Evolutionary conservation across 805 yeast genomes (phyloP).

Genomic region (Deakozyma indianensis): DNA sequence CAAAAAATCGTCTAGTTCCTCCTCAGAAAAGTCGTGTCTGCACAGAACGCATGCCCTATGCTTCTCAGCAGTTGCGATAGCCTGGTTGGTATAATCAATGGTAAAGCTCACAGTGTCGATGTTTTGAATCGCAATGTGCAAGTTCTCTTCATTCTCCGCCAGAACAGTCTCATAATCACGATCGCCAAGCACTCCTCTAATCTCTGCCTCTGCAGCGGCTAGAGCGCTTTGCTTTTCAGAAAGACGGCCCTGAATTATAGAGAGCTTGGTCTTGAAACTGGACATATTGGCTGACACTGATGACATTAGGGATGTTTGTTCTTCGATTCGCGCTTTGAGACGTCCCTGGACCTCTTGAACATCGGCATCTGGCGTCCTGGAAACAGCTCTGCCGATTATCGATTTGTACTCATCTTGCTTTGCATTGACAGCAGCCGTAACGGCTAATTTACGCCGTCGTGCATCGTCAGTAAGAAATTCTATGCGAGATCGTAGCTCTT

Average conservation of each 20-base stretch:
- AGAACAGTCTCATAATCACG: conserved; percentile 33
- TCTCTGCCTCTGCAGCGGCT: conserved; percentile 11
- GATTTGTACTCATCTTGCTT: background rate
- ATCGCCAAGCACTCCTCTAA: conserved; percentile 24
- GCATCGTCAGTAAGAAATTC: background rate
- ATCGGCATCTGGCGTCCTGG: background rate
- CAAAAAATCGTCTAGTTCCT: conserved; percentile 12
- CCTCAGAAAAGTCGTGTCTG: conserved; percentile 41
- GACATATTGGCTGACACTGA: background rate
- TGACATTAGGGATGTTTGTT: conserved; percentile 17
- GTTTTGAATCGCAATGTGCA: conserved; percentile 46
- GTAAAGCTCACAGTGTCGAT: conserved; percentile 58
- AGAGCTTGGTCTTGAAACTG: conserved; percentile 2
- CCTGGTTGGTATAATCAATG: conserved; percentile 54
- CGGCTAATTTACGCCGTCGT: background rate
- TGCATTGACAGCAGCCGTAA: background rate
- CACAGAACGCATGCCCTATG: conserved; percentile 60
- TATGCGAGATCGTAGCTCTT: background rate
- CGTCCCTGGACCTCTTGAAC: background rate
- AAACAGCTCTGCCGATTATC: background rate
- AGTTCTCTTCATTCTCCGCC: conserved; percentile 45
- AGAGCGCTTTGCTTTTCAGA: conserved; percentile 4
- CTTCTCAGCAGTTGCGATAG: conserved; percentile 38
- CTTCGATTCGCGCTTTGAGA: conserved; percentile 8
- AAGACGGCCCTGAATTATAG: conserved; percentile 3